Conservation (phyloP, 78 protist species). For the Guillardia theta region DNA sequence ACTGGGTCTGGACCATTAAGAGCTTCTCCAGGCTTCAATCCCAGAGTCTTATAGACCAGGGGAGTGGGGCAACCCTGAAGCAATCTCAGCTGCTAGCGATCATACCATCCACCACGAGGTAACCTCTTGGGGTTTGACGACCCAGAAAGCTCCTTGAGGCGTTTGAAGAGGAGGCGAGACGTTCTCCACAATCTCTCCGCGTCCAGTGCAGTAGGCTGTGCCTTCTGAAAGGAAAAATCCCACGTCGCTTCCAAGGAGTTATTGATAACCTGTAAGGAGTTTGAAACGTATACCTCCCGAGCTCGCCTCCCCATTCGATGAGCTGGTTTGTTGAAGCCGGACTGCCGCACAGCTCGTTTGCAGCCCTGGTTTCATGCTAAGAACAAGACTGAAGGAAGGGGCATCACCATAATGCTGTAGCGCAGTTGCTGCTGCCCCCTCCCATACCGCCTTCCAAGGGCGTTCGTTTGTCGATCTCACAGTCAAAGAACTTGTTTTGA, state of each 20-base stretch:
- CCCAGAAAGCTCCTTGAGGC: background rate
- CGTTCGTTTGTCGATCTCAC: constrained; percentile 1
- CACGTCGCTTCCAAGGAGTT: background rate
- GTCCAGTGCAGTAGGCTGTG: constrained; percentile 51
- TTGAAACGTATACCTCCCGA: background rate
- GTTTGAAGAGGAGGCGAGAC: background rate
- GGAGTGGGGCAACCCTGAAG: constrained; percentile 30
- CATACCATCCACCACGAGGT: background rate
- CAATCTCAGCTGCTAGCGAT: too few species aligned
- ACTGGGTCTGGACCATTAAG: background rate
- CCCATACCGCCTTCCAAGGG: constrained; percentile 48
- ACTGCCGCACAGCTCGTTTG: constrained; percentile 8
- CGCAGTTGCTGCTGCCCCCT: constrained; percentile 39
- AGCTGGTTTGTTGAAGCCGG: background rate
- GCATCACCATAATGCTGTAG: constrained; percentile 42
- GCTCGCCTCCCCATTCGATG: constrained; percentile 37
- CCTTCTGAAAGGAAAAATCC: constrained; percentile 42
- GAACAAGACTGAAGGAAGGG: too few species aligned
- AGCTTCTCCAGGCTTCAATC: background rate
- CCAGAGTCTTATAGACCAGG: constrained; percentile 11
- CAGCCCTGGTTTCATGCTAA: too few species aligned
- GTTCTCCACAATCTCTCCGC: constrained; percentile 26
- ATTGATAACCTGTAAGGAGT: background rate
- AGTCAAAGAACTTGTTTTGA: background rate
- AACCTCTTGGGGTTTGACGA: constrained; percentile 34